Base-by-base conservation (phyloP, 2,329 filamentous ascomycete species). In the Sarocladium kiliense region DNA sequence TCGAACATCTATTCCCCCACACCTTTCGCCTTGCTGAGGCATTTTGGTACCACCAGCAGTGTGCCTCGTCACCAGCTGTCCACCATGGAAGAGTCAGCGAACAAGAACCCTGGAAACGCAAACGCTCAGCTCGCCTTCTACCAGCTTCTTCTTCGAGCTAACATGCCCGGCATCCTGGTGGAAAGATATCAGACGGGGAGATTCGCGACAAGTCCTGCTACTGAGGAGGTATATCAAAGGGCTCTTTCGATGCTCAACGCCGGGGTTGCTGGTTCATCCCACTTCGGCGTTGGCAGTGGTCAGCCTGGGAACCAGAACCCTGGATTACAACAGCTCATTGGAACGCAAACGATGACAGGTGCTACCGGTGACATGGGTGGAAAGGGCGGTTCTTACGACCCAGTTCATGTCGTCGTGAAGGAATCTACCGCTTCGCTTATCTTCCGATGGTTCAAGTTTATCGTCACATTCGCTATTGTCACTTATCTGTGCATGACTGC, bases 351-450 rank as follows among this genome's bases (percentile, higher is more conserved):
- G 42, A 88, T 87, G 65, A 73, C 88, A 57, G 80, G 85, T 9
- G 70, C 77, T 21, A 72, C 77, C 45, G 74, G 73, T 56, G 73
- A 73, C 57, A 70, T 70, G 45, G 85, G 85, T 37, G 84, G 82
- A 50, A 91, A 91, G 32, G 95, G 92, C 72, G 86, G 87, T 36
- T 53, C 50, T 3, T 53, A 53, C 21, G 85, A 88, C 47, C 93
- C 93, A n/a, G 82, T 99, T 26, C 92, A 97, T 66, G 94, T 99
- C 41, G 89, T 97, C 12, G 91, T 99, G 5, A 92, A 97, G 64
- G 94, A 99, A 70, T 91, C 90, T 16, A 79, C 89, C 54, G 85
- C 89, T 55, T 85, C 82, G 59, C 80, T 82, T 30, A 79, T 97
- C 58, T 96, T 97, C 74, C 89, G 91, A 68, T 97, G 91, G 92